Base-by-base conservation (phyloP, 148 eudicot genomes). In the Camellia lanceoleosa region DNA sequence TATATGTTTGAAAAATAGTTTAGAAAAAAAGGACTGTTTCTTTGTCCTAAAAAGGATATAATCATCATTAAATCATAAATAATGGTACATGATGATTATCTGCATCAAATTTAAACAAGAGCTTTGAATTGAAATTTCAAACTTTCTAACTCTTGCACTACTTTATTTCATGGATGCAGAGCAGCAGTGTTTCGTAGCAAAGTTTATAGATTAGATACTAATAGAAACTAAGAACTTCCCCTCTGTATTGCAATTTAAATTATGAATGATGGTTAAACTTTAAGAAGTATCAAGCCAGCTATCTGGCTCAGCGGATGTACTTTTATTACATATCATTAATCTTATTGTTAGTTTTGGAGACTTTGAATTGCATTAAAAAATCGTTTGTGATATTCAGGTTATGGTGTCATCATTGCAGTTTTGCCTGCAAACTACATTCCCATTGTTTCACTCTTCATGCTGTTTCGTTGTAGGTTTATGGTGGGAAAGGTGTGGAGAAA, bases 401-500 rank as follows among this genome's bases (percentile, higher is more conserved):
- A 49, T n/a, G 49, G 46, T 77, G 71, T 66, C 20, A 38, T 56
- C 38, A 8, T 14, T 54, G 61, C 10, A 38, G 63, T 38, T 43
- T 74, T 30, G 58, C 44, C 72, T 52, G 71, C 72, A 51, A 79
- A 10, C 60, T 47, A 20, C 63, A 51, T 52, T 11, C 1, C 16
- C 6, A 12, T 71, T 69, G 8, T 6, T 2, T 59, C 63, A 7
- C 49, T 62, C 67, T 52, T 60, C 60, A 49, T 5, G 47, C 9
- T 61, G 63, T 62, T 63, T 52, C 19, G 61, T 83, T 82, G 77
- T 80, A 94, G 98, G 98, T 94, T 59, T 78, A 89, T 84, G 98
- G 98, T 78, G 97, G 88, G 65, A 92, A 89, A 88, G 98, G 98
- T 75, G 95, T 88, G 87, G 91, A 90, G 66, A 90, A 88, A 69